Conservation (phyloP, 306 rosid species). For the Chamaecrista fasciculata region DNA sequence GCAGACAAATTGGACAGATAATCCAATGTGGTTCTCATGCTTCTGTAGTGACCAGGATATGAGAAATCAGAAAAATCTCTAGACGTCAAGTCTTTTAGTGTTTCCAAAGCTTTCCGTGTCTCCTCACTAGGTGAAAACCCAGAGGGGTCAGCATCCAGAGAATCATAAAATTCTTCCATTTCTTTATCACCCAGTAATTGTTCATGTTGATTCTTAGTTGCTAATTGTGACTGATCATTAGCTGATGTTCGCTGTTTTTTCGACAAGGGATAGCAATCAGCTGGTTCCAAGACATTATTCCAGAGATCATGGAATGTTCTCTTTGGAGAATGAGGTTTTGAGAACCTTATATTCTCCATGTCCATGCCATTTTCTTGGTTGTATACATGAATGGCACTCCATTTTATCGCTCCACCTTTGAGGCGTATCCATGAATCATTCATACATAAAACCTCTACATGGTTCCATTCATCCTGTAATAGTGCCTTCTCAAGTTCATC, state of each 20-base stretch:
- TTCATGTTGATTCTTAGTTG: neutral
- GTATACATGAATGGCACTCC: neutral
- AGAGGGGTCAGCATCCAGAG: neutral
- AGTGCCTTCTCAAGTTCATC: neutral
- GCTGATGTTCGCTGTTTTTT: too few species aligned
- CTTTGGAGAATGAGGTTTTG: neutral
- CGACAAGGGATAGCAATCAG: too few species aligned
- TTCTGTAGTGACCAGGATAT: neutral
- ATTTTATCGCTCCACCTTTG: neutral
- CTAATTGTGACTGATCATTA: too few species aligned
- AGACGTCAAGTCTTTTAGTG: neutral
- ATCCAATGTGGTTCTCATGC: neutral
- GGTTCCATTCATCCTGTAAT: neutral
- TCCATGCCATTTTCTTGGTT: neutral
- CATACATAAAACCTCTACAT: neutral
- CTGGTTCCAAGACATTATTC: neutral
- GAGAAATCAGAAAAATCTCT: neutral
- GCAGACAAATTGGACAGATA: constrained; percentile 1
- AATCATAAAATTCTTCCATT: constrained; percentile 18
- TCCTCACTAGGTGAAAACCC: neutral
- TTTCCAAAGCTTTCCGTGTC: neutral
- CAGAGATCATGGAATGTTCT: neutral
- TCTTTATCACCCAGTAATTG: neutral
- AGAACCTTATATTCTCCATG: neutral
- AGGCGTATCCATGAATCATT: neutral